A percentile compares a stretch with the other conserved stretches of the same genome.
These are phyloP conservation scores for Ophidiomyces ophidiicola DNA, from an alignment of 2,329 filamentous ascomycete species.

Conservation along the genomic window DNA sequence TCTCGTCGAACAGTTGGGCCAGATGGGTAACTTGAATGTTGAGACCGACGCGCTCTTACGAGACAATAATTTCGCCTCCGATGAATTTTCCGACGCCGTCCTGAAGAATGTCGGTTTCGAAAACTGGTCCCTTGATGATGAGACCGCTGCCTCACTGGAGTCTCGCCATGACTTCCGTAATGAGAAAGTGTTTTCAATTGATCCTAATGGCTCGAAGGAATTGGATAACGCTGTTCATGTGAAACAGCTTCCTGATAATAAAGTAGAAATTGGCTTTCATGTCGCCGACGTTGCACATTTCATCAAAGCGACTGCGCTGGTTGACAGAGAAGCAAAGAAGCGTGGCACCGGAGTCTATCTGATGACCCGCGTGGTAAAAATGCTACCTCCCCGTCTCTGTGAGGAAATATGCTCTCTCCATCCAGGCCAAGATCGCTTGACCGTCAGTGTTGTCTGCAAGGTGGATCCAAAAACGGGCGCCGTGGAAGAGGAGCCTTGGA, in stretches of 20 bases:
- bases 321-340: conserved; percentile 96
- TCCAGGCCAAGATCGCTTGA: conserved; percentile 78
- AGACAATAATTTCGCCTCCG: conserved; percentile 96
- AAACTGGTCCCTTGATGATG: conserved; percentile 76
- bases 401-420: conserved; percentile 77
- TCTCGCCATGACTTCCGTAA: conserved; percentile 79
- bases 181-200: conserved; percentile 82
- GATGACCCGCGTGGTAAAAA: conserved; percentile 74
- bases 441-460: conserved; percentile 85
- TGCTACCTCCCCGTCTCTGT: conserved; percentile 77
- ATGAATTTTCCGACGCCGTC: conserved; percentile 95
- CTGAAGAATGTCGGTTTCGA: conserved; percentile 83
- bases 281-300: conserved; percentile 94
- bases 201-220: conserved; percentile 75
- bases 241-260: conserved; percentile 69
- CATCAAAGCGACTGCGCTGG: conserved; percentile 87
- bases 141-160: conserved; percentile 61
- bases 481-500: conserved; percentile 78
- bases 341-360: conserved; percentile 91
- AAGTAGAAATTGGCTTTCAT: conserved; percentile 88
- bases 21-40: conserved; percentile 94
- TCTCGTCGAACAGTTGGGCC: conserved; percentile 88
- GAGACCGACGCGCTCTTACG: conserved; percentile 93
- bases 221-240: conserved; percentile 88
- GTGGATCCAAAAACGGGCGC: conserved; percentile 74